A percentile compares a stretch with the other conserved stretches of the same genome.
These are phyloP conservation scores for Acanthamoeba sp. DNA, from an alignment of 208 protist genomes.

Conservation along the genomic window DNA sequence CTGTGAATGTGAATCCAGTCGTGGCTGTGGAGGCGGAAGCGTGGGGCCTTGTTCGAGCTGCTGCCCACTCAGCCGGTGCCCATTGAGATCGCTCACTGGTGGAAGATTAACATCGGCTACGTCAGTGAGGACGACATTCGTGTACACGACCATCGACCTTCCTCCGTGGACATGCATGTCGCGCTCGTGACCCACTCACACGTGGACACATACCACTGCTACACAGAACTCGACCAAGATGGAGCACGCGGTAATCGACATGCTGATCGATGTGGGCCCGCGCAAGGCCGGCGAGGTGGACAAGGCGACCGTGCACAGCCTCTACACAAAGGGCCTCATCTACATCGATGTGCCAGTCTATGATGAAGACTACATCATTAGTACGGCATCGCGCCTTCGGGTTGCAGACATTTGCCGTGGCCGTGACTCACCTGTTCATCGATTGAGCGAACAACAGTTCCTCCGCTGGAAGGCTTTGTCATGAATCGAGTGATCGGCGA, in stretches of 20 bases:
- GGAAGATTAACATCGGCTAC: constrained; percentile 83
- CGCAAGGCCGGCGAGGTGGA: constrained; percentile 81
- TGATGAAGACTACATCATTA: constrained; percentile 91
- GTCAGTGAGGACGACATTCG: constrained; percentile 84
- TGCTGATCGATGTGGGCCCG: constrained; percentile 77
- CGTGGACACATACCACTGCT: constrained; percentile 5
- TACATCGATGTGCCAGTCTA: constrained; percentile 93
- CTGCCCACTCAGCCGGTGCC: constrained; percentile 84
- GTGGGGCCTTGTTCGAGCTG: constrained; percentile 79
- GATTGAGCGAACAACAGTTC: constrained; percentile 91
- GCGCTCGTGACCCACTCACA: background rate
- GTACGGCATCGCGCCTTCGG: constrained; percentile 10
- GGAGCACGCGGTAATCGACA: constrained; percentile 79
- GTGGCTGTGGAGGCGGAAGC: constrained; percentile 85
- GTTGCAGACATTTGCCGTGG: background rate
- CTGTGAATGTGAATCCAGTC: background rate
- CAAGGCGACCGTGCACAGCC: constrained; percentile 73
- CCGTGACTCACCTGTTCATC: no score
- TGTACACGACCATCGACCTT: constrained; percentile 5
- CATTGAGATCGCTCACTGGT: constrained; percentile 89
- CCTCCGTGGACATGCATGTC: background rate
- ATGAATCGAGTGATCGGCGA: constrained; percentile 97
- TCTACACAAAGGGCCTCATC: constrained; percentile 94
- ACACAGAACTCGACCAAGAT: constrained; percentile 34
- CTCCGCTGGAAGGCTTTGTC: constrained; percentile 96